These are phyloP conservation scores for Trichoderma cornu-damae DNA, from an alignment of 2,329 filamentous ascomycete species.

Conservation along the genomic window DNA sequence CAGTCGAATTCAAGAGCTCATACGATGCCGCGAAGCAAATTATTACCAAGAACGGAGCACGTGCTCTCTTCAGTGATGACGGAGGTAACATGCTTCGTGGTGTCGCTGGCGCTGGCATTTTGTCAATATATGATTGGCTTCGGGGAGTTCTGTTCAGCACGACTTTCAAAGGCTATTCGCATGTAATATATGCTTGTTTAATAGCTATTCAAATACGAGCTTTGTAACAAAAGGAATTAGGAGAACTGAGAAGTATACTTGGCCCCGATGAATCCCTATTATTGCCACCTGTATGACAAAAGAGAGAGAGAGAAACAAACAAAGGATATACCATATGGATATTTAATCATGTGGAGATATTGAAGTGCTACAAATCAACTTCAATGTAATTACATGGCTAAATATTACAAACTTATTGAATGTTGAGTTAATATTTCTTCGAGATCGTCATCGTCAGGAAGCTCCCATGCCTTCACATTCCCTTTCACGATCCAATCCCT, in stretches of 20 bases:
- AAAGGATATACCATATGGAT: too few species aligned
- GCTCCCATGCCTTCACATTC: not conserved
- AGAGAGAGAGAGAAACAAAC: not conserved
- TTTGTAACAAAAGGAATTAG: not conserved
- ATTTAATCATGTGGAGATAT: not conserved
- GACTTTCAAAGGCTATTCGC: not conserved
- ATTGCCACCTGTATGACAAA: not conserved
- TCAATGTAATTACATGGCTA: not conserved
- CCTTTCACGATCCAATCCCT: not conserved
- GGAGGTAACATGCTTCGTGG: not conserved
- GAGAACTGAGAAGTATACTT: not conserved
- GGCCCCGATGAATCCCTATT: accelerated
- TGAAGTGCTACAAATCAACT: not conserved
- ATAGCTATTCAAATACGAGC: not conserved
- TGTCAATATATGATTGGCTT: constrained; percentile 11
- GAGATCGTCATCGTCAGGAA: not conserved
- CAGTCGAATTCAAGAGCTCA: constrained; percentile 1
- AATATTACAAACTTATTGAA: not conserved
- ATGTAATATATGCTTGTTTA: not conserved
- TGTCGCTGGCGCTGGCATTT: not conserved
- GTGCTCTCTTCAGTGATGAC: not conserved
- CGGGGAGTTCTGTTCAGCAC: not conserved
- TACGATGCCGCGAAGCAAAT: not conserved
- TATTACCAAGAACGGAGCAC: not conserved
- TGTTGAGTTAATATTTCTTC: not conserved